These are phyloP conservation scores for Saraca asoca DNA, from an alignment of 331 rosid species.

Conservation along the genomic window DNA sequence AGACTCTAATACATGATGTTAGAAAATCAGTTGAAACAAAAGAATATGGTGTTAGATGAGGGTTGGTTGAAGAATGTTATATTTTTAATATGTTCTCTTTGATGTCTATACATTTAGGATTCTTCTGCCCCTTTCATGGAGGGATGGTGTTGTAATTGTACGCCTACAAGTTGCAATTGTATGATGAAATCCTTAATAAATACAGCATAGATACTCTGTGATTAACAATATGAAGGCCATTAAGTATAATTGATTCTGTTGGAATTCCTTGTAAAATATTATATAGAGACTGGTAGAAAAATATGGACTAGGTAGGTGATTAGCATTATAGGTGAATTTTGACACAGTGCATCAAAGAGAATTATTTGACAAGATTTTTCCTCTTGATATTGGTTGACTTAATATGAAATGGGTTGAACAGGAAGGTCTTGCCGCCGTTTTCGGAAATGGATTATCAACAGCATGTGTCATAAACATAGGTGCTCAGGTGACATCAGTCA, in stretches of 20 bases:
- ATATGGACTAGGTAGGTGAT: neutral
- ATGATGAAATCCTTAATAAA: neutral
- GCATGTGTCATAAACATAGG: conserved; percentile 92
- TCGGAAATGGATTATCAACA: conserved; percentile 93
- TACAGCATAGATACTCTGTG: neutral
- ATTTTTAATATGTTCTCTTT: neutral
- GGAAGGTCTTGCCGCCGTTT: conserved; percentile 97
- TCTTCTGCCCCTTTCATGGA: neutral
- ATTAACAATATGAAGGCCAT: no score
- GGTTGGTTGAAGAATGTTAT: neutral
- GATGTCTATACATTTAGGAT: neutral
- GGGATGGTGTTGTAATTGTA: neutral
- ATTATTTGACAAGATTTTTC: conserved; percentile 19
- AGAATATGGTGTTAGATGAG: neutral
- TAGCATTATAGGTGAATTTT: conserved; percentile 19
- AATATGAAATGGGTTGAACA: conserved; percentile 48
- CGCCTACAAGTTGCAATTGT: no score
- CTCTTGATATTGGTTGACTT: conserved; percentile 19
- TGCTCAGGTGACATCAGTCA: conserved; percentile 87
- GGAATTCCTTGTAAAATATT: neutral
- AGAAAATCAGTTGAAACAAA: neutral
- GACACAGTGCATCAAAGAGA: conserved; percentile 6
- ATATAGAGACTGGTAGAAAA: neutral
- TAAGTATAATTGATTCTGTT: neutral
- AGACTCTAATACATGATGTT: neutral